Percentiles rank a stretch among this genome's conserved stretches.
These are phyloP conservation scores for Sarcomyxa edulis DNA, from an alignment of 768 basidiomycete species.

Conservation along the genomic window DNA sequence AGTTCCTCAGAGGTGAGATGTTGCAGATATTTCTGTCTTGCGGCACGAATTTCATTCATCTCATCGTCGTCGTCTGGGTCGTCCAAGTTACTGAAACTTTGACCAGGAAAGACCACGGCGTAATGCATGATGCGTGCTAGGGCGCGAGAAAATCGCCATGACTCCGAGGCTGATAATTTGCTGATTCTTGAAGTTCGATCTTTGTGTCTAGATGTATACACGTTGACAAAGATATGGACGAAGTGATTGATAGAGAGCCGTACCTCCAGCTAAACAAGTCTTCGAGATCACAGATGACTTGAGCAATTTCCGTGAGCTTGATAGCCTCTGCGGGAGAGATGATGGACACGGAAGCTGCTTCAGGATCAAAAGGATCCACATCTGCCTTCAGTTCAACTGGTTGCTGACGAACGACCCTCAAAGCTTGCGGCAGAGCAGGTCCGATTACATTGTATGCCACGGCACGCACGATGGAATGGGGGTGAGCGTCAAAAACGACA, in stretches of 20 bases:
- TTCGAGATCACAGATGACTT: conserved; percentile 11
- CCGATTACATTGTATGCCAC: conserved; percentile 21
- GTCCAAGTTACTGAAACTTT: not conserved
- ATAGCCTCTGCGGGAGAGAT: conserved; percentile 6
- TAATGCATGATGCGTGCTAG: conserved; percentile 15
- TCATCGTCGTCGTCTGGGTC: conserved; percentile 3
- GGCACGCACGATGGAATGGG: conserved; percentile 15
- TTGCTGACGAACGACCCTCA: conserved; percentile 13
- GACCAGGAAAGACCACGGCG: conserved; percentile 6
- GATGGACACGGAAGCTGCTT: not conserved
- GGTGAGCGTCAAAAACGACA: conserved; percentile 15
- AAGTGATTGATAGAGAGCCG: conserved; percentile 2
- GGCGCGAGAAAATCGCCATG: conserved; percentile 17
- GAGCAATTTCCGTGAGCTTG: conserved; percentile 4
- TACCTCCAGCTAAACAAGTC: conserved; percentile 18
- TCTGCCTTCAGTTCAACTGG: not conserved
- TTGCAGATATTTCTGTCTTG: conserved; percentile 5
- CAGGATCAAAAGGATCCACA: not conserved
- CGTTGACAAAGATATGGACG: not conserved
- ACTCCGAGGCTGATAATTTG: conserved; percentile 15
- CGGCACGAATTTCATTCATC: not conserved
- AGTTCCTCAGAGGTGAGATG: conserved; percentile 10
- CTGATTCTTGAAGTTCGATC: conserved; percentile 14
- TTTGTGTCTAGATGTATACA: conserved; percentile 12
- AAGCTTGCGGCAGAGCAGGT: conserved; percentile 18